Percentiles rank a stretch among this genome's conserved stretches.
Evolutionary conservation across 1,139 yeast species (phyloP).

Genomic region (Nakaseomyces glabratus): DNA sequence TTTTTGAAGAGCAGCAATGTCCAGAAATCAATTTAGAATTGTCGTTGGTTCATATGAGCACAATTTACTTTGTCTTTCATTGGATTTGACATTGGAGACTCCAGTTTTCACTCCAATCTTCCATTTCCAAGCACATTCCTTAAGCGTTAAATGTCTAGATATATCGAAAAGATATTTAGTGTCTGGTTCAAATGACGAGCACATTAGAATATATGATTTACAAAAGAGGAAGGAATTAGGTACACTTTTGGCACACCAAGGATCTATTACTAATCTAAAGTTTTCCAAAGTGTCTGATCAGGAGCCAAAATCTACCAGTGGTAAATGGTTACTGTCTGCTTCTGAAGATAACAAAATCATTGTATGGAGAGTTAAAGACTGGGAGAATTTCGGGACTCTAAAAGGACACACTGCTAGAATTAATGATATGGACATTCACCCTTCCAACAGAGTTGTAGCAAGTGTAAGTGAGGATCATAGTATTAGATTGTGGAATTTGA

Average conservation of each 20-base stretch:
- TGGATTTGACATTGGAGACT: slow-evolving; percentile 39
- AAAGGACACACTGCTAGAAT: slow-evolving; percentile 78
- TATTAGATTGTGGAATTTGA: slow-evolving; percentile 83
- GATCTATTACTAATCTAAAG: slow-evolving; percentile 68
- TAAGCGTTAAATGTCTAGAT: slow-evolving; percentile 79
- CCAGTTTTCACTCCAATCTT: slow-evolving; percentile 86
- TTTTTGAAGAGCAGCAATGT: background rate
- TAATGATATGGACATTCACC: slow-evolving; percentile 82
- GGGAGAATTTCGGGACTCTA: slow-evolving; percentile 85
- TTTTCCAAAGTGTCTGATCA: slow-evolving; percentile 44
- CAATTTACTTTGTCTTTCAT: slow-evolving; percentile 74
- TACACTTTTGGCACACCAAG: slow-evolving; percentile 79
- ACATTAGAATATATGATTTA: slow-evolving; percentile 84
- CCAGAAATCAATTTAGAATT: slow-evolving; percentile 49
- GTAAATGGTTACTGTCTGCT: slow-evolving; percentile 85
- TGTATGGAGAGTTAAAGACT: slow-evolving; percentile 92
- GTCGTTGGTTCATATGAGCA: slow-evolving; percentile 96
- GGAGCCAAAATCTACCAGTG: slow-evolving; percentile 29
- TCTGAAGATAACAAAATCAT: slow-evolving; percentile 86
- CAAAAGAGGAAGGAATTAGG: slow-evolving; percentile 94
- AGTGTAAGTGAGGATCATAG: slow-evolving; percentile 82
- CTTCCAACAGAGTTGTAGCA: slow-evolving; percentile 84
- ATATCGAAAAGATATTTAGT: slow-evolving; percentile 77
- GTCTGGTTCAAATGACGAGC: slow-evolving; percentile 95
- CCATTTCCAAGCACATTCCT: slow-evolving; percentile 90